phyloP scores from a whole-genome alignment of 768 basidiomycete genomes.

The Pleurotus citrinopileatus region DNA sequence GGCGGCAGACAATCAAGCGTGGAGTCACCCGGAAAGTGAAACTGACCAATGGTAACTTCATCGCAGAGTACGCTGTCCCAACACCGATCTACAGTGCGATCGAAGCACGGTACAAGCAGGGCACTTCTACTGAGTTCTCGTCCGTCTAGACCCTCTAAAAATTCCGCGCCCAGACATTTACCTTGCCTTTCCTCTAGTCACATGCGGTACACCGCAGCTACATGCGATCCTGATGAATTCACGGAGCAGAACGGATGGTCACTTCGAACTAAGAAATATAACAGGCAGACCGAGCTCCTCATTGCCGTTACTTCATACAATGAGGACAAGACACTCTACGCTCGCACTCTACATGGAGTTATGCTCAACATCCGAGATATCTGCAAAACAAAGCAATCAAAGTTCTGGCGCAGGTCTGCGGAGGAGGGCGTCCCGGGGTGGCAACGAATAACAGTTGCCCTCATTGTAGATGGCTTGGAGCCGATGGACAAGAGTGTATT shows the following conservation, averaged over 20 bases:
- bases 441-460: constrained; percentile 87
- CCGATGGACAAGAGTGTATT: constrained; percentile 94
- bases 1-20: constrained; percentile 67
- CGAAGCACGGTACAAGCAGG: constrained; percentile 55
- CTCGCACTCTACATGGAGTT: constrained; percentile 88
- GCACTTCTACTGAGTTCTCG: constrained; percentile 71
- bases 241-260: constrained; percentile 76
- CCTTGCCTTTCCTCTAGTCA: constrained; percentile 43
- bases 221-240: constrained; percentile 89
- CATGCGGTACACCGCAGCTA: constrained; percentile 94
- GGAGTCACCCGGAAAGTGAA: constrained; percentile 74
- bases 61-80: constrained; percentile 68
- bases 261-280: constrained; percentile 78
- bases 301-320: constrained; percentile 94
- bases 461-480: constrained; percentile 90
- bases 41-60: constrained; percentile 73
- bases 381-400: constrained; percentile 91
- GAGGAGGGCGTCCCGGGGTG: constrained; percentile 84
- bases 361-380: constrained; percentile 98
- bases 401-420: constrained; percentile 81
- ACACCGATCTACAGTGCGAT: constrained; percentile 63
- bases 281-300: constrained; percentile 86
- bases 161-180: neutral
- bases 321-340: constrained; percentile 86
- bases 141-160: constrained; percentile 29